Conservation (phyloP, 306 rosid genomes). For the Oemleria cerasiformis region DNA sequence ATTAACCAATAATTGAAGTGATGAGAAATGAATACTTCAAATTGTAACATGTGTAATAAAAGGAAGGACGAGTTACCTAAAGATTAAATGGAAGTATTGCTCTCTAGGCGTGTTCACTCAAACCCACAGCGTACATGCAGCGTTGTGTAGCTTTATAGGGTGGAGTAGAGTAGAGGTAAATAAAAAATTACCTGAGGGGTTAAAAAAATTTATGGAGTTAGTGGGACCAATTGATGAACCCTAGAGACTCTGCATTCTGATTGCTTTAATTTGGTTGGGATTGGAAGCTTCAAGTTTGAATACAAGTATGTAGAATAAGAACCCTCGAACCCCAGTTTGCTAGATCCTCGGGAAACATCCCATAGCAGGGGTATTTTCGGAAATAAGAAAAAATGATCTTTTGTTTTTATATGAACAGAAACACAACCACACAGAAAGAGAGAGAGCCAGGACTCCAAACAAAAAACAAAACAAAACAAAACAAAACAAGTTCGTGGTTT, state of each 20-base stretch:
- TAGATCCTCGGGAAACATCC: conserved; percentile 7
- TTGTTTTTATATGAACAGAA: conserved; percentile 16
- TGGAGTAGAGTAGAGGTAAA: neutral
- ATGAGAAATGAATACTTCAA: no score
- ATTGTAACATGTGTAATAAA: no score
- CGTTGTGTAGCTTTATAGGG: neutral
- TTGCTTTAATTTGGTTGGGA: neutral
- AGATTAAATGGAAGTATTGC: no score
- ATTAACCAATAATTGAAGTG: no score
- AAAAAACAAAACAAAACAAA: no score
- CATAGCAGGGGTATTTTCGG: conserved; percentile 46
- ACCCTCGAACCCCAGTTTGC: neutral
- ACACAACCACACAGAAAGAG: conserved; percentile 26
- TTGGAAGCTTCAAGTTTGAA: neutral
- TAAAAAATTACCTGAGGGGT: neutral
- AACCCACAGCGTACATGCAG: neutral
- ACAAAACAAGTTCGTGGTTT: neutral
- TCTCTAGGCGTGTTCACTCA: neutral
- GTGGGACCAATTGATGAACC: neutral
- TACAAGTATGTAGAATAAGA: neutral
- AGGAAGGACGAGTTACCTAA: no score
- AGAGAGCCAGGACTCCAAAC: conserved; percentile 18
- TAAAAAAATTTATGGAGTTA: neutral
- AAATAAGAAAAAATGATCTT: neutral
- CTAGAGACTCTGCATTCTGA: neutral